Evolutionary conservation across 495 filamentous ascomycete species (phyloP).

Genomic region (Bombardia bombarda): DNA sequence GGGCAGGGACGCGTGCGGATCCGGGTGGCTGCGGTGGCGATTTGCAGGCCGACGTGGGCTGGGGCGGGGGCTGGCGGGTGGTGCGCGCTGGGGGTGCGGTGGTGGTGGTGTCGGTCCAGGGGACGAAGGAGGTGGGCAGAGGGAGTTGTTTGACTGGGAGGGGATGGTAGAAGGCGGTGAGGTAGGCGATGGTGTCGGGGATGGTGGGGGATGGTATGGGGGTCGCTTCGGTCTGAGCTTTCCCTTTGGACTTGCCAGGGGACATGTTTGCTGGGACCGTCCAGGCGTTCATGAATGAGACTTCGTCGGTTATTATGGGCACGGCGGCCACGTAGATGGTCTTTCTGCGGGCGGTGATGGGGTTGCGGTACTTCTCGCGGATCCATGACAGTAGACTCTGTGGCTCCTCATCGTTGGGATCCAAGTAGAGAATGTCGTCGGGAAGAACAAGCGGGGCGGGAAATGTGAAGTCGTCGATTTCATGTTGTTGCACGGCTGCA

Average conservation of each 20-base stretch:
- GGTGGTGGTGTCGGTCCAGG: constrained; percentile 26
- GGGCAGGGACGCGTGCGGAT: constrained; percentile 47
- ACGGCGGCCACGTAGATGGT: constrained; percentile 47
- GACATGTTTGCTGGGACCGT: constrained; percentile 8
- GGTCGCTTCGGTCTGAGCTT: not conserved
- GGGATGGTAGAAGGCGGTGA: constrained; percentile 55
- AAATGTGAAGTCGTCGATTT: constrained; percentile 39
- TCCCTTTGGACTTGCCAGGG: not conserved
- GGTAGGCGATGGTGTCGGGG: constrained; percentile 41
- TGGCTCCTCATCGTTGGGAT: constrained; percentile 44
- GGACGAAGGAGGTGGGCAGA: constrained; percentile 28
- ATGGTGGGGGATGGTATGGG: constrained; percentile 9
- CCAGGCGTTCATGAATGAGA: constrained; percentile 35
- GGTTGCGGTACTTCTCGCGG: constrained; percentile 43
- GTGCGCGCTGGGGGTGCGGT: not conserved
- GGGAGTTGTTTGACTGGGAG: constrained; percentile 41
- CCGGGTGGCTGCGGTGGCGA: constrained; percentile 31
- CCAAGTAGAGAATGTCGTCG: constrained; percentile 47
- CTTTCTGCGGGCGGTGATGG: constrained; percentile 35
- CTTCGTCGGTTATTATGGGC: constrained; percentile 27
- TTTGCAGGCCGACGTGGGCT: constrained; percentile 36
- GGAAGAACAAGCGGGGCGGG: constrained; percentile 56
- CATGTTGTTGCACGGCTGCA: not conserved
- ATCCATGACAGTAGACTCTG: constrained; percentile 53
- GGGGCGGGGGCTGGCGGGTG: not conserved